Base-by-base conservation (phyloP, 2,329 filamentous ascomycete genomes). In the Diplodia mutila region DNA sequence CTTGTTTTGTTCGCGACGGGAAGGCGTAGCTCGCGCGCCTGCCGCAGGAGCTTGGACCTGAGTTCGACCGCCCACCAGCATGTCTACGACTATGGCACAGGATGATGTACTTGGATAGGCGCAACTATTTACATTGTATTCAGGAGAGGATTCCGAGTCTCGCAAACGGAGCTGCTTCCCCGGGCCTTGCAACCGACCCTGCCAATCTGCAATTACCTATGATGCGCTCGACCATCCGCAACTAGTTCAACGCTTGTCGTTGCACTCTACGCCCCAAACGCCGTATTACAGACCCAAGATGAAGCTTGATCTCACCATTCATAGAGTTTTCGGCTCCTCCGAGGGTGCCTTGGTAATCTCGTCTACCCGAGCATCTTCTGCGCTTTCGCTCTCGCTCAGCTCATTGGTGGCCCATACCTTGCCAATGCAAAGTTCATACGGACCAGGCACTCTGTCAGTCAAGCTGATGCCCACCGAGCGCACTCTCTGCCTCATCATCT, bases 351-450 rank as follows among this genome's bases (percentile, higher is more conserved):
- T 49, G 1, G 65, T 51, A 57, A 69, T 73, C 21, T 76, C 75
- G 72, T 77, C 68, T 66, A 71, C 54, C 55, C 70, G 71, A 72
- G 72, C 55, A 74, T 78, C 64, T 21, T 54, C 39, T n/a, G n/a
- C 34, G 1, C n/a, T 27, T 12, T 65, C 71, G 70, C 80, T 72
- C 71, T 80, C 68, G 65, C 73, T 65, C 71, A 72, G 69, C 25
- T 87, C 82, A 76, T 97, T 97, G 0, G 94, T 97, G 0, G 94
- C 94, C 93, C 94, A 99, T 21, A 97, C 88, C 69, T 88, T 87
- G 75, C 94, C 91, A 65, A 99, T 90, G 69, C 88, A 90, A 48
- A 99, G 83, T 78, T 97, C 91, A 79, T 94, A 99, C 0, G 92
- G 91, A 0, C 94, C 95, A 7, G 93, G 91, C 46, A 96, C 86